These are phyloP conservation scores for Sicyos baderoa DNA, from an alignment of 306 rosid species.

Conservation along the genomic window DNA sequence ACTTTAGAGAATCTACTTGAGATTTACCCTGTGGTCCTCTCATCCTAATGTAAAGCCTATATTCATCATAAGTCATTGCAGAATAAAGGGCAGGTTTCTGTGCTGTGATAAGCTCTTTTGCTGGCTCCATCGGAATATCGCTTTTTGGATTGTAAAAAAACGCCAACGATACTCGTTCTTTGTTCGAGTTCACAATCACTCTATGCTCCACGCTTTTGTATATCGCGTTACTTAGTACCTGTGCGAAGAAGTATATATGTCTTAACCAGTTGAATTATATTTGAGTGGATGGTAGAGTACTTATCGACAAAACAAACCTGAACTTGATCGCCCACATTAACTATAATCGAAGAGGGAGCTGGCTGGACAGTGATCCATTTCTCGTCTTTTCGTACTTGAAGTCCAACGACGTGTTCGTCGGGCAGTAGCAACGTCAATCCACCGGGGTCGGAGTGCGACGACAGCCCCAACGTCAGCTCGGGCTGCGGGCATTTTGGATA, in stretches of 20 bases:
- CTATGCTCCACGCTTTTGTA: slow-evolving; percentile 92
- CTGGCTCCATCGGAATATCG: slow-evolving; percentile 62
- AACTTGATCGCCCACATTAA: slow-evolving; percentile 86
- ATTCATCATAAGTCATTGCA: slow-evolving; percentile 77
- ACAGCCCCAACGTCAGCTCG: slow-evolving; percentile 63
- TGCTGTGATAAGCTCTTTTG: slow-evolving; percentile 41
- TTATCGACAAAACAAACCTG: slow-evolving; percentile 36
- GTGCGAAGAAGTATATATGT: too few species aligned
- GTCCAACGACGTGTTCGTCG: slow-evolving; percentile 55
- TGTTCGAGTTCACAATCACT: slow-evolving; percentile 67
- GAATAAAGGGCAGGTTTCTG: slow-evolving; percentile 50
- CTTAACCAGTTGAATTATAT: too few species aligned
- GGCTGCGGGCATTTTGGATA: slow-evolving; percentile 79
- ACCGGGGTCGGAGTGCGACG: slow-evolving; percentile 88
- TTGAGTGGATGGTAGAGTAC: too few species aligned
- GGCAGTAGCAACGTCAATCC: slow-evolving; percentile 68
- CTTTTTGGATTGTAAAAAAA: slow-evolving; percentile 93
- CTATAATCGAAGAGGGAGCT: slow-evolving; percentile 60
- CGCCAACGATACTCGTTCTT: slow-evolving; percentile 72
- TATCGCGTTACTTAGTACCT: slow-evolving; percentile 76
- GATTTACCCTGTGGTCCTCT: slow-evolving; percentile 78
- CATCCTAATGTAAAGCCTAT: slow-evolving; percentile 65
- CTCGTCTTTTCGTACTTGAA: slow-evolving; percentile 55
- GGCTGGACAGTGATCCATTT: slow-evolving; percentile 83
- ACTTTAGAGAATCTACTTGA: slow-evolving; percentile 62